Conservation (phyloP, 2,329 filamentous ascomycete genomes). For the Capronia coronata region DNA sequence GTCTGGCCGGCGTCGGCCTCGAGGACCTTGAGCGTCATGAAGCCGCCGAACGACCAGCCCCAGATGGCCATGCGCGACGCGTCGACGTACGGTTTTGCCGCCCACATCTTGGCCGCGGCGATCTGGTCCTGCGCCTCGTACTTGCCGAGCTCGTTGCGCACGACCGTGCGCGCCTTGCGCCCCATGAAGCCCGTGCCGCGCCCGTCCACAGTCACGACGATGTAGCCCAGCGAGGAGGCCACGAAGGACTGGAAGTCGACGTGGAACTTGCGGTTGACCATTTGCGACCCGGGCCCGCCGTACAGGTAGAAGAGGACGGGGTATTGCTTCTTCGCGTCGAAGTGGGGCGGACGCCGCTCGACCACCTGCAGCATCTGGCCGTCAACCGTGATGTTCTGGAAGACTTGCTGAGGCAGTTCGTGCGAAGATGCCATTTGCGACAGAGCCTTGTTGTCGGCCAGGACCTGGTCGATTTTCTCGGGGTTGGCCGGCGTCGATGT, state of each 20-base stretch:
- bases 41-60: conserved; percentile 98
- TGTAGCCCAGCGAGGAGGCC: conserved; percentile 76
- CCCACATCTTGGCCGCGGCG: conserved; percentile 77
- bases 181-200: conserved; percentile 88
- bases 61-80: conserved; percentile 78
- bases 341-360: conserved; percentile 84
- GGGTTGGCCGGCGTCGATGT: conserved; percentile 70
- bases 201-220: conserved; percentile 91
- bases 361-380: conserved; percentile 66
- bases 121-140: conserved; percentile 90
- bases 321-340: conserved; percentile 67
- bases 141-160: conserved; percentile 76
- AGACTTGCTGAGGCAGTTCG: conserved; percentile 75
- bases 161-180: conserved; percentile 70
- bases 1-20: conserved; percentile 84
- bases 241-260: conserved; percentile 90
- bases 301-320: conserved; percentile 94
- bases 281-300: conserved; percentile 88
- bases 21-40: conserved; percentile 88
- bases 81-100: conserved; percentile 75
- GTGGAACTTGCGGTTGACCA: conserved; percentile 69
- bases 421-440: conserved; percentile 64
- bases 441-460: conserved; percentile 73
- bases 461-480: conserved; percentile 57
- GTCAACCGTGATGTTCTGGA: conserved; percentile 77